Evolutionary conservation across 306 rosid genomes (phyloP), one percentile per base, ranked within the genome.

Genomic region (Dalbergia cultrata): DNA sequence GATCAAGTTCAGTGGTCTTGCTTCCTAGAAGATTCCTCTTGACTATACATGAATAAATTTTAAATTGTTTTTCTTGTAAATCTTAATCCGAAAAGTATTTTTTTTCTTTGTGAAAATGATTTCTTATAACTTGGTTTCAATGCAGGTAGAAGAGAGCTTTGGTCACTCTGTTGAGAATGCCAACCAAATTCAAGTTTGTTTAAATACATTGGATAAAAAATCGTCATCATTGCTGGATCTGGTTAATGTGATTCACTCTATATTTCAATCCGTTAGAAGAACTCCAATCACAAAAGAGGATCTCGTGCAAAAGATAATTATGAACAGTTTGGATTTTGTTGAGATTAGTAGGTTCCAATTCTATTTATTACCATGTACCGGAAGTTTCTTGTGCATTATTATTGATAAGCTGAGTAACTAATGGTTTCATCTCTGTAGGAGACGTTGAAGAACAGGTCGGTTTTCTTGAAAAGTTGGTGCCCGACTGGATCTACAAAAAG

Each of bases 281-380:
- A 76, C 72, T 67, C 37, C 87, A 61, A 84, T 93, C 74, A 93
- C 96, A 49, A 89, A 89, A 76, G 91, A 87, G 86, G 94, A 93
- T 88, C 90, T 93, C 60, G 75, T 93, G 84, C 87, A 91, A 60
- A 91, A 91, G 88, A 91, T 91, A 58, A 80, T 89, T 34, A 80
- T 84, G 83, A 88, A 87, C 70, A 82, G 83, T 68, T 74, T 88
- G 54, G 88, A 93, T 75, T 71, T 88, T 69, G 81, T 82, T 60
- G 89, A 89, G 74, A 88, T 84, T 78, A 80, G 97, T 93, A 86
- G 14, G 87, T 82, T 71, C 49, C 70, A 14, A 52, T 67, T 35
- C 64, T 60, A 18, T 76, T 50, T 56, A 16, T 83, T 53, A 49
- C 68, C 22, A 21, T 56, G 43, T 37, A 16, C 58, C 59, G 4